Evolutionary conservation across 2,329 filamentous ascomycete species (phyloP), one percentile per base, ranked within the genome.

Genomic region (Rhinocladiella similis): DNA sequence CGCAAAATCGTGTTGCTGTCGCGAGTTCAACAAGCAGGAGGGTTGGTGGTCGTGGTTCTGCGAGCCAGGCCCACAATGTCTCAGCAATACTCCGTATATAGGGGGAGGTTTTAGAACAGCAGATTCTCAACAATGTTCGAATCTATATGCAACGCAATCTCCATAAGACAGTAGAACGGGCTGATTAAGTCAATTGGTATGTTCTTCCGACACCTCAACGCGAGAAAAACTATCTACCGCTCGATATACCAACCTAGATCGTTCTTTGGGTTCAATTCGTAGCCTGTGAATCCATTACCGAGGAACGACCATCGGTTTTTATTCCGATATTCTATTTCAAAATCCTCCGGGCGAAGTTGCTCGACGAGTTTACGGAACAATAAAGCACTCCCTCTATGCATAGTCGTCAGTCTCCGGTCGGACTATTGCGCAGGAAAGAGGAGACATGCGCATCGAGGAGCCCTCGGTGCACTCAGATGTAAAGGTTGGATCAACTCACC

Each of bases 271-370:
- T 67, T 53, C 57, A 64, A 47, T 59, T 69, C 67, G 41, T 63
- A 66, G 33, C 59, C 59, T 13, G 75, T 75, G 57, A 76, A 75
- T 1, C 78, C 77, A 65, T 79, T 80, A 0, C 77, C 78, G 73
- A 80, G 72, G 59, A 79, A 79, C 18, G 70, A 55, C 61, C 75
- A 80, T 10, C 71, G 67, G 62, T 80, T 80, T 13, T 60, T 53
- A n/a, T 68, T 72, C 36, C 70, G 67, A 60, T 80, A 80, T 43
- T 66, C 66, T 36, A 80, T 73, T 3, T 60, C 51, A 45, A 53
- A 60, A 16, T 60, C 57, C 25, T 60, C 57, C 2, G 41, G 35
- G 10, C 57, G 38, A 2, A 80, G 70, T 2, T 72, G 67, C 6
- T 68, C 63, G 16, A 75, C 61, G 54, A 72, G 50, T 52, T 67